These are phyloP conservation scores for Dictyophora rubrovolvata DNA, from an alignment of 768 basidiomycete species.

Conservation along the genomic window DNA sequence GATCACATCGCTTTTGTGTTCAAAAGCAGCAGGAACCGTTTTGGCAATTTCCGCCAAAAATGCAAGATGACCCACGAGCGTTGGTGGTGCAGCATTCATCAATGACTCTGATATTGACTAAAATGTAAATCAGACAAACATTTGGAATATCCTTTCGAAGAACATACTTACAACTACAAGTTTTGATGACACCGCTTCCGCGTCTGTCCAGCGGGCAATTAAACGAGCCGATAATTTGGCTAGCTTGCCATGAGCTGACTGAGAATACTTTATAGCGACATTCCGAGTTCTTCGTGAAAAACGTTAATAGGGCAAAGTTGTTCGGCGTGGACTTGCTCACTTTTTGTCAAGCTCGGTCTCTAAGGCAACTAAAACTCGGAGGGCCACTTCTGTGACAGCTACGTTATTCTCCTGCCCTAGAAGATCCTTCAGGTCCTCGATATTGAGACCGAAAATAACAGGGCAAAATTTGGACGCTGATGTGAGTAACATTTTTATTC, in stretches of 20 bases:
- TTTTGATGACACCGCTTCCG: slow-evolving; percentile 37
- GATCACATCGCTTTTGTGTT: slow-evolving; percentile 65
- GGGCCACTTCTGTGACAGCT: slow-evolving; percentile 47
- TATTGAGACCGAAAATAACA: slow-evolving; percentile 59
- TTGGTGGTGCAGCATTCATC: slow-evolving; percentile 23
- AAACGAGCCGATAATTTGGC: slow-evolving; percentile 83
- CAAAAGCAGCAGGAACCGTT: slow-evolving; percentile 62
- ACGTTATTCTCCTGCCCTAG: slow-evolving; percentile 52
- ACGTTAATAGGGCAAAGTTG: neutral
- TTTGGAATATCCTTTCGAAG: neutral
- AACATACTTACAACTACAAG: slow-evolving; percentile 51
- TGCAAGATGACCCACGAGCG: slow-evolving; percentile 54
- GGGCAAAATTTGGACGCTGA: slow-evolving; percentile 71
- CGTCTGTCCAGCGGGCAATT: slow-evolving; percentile 48
- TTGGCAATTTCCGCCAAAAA: slow-evolving; percentile 68
- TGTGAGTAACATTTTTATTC: slow-evolving; percentile 40
- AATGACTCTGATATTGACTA: slow-evolving; percentile 55
- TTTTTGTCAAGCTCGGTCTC: slow-evolving; percentile 56
- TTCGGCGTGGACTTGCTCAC: slow-evolving; percentile 32
- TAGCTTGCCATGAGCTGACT: slow-evolving; percentile 49
- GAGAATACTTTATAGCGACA: slow-evolving; percentile 45
- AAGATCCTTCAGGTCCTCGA: slow-evolving; percentile 64
- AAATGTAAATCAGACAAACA: neutral
- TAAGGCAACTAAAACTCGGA: slow-evolving; percentile 70
- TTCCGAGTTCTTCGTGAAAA: slow-evolving; percentile 53